Conservation (phyloP, 257 asterid genomes). For the Fraxinus pennsylvanica region DNA sequence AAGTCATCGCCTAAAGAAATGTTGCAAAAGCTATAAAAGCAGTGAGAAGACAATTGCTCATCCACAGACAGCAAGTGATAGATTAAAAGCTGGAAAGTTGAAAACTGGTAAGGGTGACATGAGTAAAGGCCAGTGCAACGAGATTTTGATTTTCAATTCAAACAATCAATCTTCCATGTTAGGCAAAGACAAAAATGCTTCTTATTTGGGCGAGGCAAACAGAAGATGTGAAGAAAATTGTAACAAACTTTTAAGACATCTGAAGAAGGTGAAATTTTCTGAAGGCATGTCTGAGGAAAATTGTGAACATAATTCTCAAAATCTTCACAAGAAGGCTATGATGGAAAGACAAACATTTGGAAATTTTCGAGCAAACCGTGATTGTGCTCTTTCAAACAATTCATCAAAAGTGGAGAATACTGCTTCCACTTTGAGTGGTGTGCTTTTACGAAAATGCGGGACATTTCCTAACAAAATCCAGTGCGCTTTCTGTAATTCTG, state of each 20-base stretch:
- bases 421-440: constrained; percentile 24
- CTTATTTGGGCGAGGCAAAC: constrained; percentile 23
- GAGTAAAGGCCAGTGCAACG: constrained; percentile 24
- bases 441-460: constrained; percentile 42
- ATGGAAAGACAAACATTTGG: constrained; percentile 25
- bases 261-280: constrained; percentile 53
- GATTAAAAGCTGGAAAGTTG: constrained; percentile 26
- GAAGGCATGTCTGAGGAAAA: constrained; percentile 29
- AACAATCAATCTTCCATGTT: constrained; percentile 27
- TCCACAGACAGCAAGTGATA: constrained; percentile 21
- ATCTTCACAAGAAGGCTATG: constrained; percentile 23
- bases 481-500: constrained; percentile 79
- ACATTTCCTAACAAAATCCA: constrained; percentile 26
- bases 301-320: constrained; percentile 19
- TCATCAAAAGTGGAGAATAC: constrained; percentile 33
- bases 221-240: constrained; percentile 18
- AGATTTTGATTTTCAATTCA: constrained; percentile 26
- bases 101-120: constrained; percentile 31
- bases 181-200: constrained; percentile 31
- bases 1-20: constrained; percentile 27
- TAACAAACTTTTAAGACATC: constrained; percentile 26
- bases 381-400: constrained; percentile 22
- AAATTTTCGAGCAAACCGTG: constrained; percentile 14
- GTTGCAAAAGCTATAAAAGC: constrained; percentile 23
- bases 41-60: constrained; percentile 20